Base-by-base conservation (phyloP, 2,329 filamentous ascomycete species). In the Hortaea werneckii region DNA sequence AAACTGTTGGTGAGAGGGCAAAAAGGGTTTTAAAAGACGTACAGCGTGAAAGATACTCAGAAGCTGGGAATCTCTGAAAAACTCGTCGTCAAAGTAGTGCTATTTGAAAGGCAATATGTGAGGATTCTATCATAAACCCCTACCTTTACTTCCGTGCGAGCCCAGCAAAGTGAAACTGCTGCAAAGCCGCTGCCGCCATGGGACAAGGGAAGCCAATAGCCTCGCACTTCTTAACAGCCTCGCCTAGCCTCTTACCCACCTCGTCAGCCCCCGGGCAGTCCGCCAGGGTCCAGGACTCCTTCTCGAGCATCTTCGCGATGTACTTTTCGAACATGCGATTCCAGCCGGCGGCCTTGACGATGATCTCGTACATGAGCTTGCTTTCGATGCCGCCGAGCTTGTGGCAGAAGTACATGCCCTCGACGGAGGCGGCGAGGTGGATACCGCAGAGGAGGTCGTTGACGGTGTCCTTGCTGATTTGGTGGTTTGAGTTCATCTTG, bases 371-470 rank as follows among this genome's bases (percentile, higher is more conserved):
- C 61, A 74, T 71, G 46, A 67, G 62, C 44, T 61, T 56, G 30
- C 71, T 58, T 50, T 73, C 68, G 12, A 72, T 65, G 10, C 48
- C 48, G 0, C 67, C 65, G 5, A 74, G 64, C 41, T 66, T 56
- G 9, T 66, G 65, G 41, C 70, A 71, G 53, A 74, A 73, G 0
- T 67, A 60, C 53, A 74, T 65, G 7, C 67, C 70, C 50, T 75
- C 72, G 0, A 72, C 68, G 1, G 69, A 67, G 0, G 70, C 69
- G 7, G 69, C 68, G n/a, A 74, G 66, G 49, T 74, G 72, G 10
- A 73, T 68, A n/a, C 68, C 65, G 12, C 61, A 57, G 50, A 73
- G 67, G 30, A 73, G 53, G 43, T 72, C 61, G 37, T 56, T 54
- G 44, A 65, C 54, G 11, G 66, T 43, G 60, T 64, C 48, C 65